Evolutionary conservation across 768 basidiomycete species (phyloP).

Genomic region (Trametes cinnabarina): DNA sequence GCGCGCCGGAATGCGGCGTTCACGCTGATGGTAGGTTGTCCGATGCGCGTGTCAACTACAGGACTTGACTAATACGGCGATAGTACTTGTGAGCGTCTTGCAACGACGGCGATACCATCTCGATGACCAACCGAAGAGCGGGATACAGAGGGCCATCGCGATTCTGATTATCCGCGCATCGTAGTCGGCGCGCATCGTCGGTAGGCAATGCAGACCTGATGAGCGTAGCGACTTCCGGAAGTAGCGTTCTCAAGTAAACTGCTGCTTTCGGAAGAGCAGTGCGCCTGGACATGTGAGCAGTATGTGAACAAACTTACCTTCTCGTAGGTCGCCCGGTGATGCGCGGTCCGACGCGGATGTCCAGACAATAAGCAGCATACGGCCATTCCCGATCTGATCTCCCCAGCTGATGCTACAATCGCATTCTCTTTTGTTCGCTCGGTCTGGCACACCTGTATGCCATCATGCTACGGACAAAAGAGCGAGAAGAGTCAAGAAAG

Average conservation of each 20-base stretch:
- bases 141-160: background rate
- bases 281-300: slow-evolving; percentile 11
- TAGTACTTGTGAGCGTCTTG: background rate
- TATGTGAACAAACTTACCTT: slow-evolving; percentile 7
- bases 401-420: background rate
- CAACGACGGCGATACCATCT: background rate
- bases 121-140: background rate
- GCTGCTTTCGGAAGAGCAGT: background rate
- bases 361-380: slow-evolving; percentile 7
- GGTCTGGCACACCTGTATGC: background rate
- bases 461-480: slow-evolving; percentile 11
- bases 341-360: slow-evolving; percentile 1
- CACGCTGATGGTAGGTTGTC: background rate
- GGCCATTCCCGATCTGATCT: slow-evolving; percentile 10
- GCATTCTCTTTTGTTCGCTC: slow-evolving; percentile 12
- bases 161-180: background rate
- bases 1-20: background rate
- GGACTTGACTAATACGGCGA: slow-evolving; percentile 11
- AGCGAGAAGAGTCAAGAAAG: background rate
- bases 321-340: background rate
- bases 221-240: background rate
- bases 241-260: slow-evolving; percentile 1
- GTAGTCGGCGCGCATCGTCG: background rate
- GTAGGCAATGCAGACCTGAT: background rate
- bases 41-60: slow-evolving; percentile 12